Evolutionary conservation across 164 flowering plant genomes (phyloP).

Genomic region (Vitis labrusca): DNA sequence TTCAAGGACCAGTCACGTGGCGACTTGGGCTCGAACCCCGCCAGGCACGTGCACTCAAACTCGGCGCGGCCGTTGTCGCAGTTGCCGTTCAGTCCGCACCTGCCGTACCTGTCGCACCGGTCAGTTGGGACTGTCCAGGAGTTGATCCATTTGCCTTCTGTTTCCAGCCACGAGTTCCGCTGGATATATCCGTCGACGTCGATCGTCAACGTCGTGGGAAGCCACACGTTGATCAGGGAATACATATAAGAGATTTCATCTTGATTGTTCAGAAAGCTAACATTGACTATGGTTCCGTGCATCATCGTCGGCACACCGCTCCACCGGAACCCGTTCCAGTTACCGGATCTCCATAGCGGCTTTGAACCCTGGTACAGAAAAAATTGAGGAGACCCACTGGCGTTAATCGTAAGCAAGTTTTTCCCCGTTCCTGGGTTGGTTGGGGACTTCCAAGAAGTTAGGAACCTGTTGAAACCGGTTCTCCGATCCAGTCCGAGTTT

Average conservation of each 20-base stretch:
- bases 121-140: slow-evolving; percentile 21
- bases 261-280: slow-evolving; percentile 11
- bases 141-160: slow-evolving; percentile 12
- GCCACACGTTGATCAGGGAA: background rate
- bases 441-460: too few species aligned
- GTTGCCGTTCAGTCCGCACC: slow-evolving; percentile 27
- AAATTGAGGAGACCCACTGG: too few species aligned
- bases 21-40: slow-evolving; percentile 39
- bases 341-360: too few species aligned
- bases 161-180: slow-evolving; percentile 16
- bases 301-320: slow-evolving; percentile 4
- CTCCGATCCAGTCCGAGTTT: too few species aligned
- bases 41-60: slow-evolving; percentile 32
- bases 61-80: slow-evolving; percentile 9
- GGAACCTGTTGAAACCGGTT: too few species aligned
- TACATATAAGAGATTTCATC: slow-evolving; percentile 14
- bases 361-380: too few species aligned
- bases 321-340: too few species aligned
- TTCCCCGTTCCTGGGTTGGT: too few species aligned
- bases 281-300: background rate
- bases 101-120: slow-evolving; percentile 27
- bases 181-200: slow-evolving; percentile 13
- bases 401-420: too few species aligned
- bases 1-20: slow-evolving; percentile 30
- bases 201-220: slow-evolving; percentile 12